Evolutionary conservation across 371 early-diverging fungal species (phyloP).

Genomic region (Mucor mucedo): DNA sequence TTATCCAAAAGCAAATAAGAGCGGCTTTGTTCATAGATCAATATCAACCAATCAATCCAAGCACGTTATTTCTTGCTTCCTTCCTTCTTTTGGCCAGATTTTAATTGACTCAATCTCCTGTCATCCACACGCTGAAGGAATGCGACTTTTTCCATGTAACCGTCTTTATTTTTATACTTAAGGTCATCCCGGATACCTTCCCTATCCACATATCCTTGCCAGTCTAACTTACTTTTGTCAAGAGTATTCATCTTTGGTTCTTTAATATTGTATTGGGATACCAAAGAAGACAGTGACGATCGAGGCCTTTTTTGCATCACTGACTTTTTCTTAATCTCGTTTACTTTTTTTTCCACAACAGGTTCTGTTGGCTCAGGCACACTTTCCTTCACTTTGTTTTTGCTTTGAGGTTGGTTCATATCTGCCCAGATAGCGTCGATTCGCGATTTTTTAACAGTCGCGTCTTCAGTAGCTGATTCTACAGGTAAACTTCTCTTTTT

Average conservation of each 20-base stretch:
- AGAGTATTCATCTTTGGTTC: constrained; percentile 73
- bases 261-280: constrained; percentile 66
- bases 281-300: constrained; percentile 58
- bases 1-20: too few species aligned
- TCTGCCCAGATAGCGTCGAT: constrained; percentile 58
- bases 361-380: background rate
- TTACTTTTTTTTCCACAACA: background rate
- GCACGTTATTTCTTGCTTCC: constrained; percentile 12
- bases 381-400: background rate
- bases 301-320: constrained; percentile 41
- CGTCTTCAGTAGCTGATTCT: constrained; percentile 7
- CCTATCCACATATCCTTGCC: constrained; percentile 69
- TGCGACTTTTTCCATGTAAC: constrained; percentile 69
- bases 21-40: background rate
- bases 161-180: constrained; percentile 73
- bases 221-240: constrained; percentile 75
- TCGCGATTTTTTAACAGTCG: constrained; percentile 29
- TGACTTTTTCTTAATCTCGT: background rate
- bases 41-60: constrained; percentile 4
- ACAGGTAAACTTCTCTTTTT: constrained; percentile 10
- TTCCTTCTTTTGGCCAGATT: constrained; percentile 43
- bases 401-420: constrained; percentile 25
- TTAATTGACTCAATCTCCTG: constrained; percentile 51
- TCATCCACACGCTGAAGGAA: constrained; percentile 67
- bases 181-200: constrained; percentile 71